Conservation (phyloP, 495 filamentous ascomycete genomes). For the Talaromyces borbonicus region DNA sequence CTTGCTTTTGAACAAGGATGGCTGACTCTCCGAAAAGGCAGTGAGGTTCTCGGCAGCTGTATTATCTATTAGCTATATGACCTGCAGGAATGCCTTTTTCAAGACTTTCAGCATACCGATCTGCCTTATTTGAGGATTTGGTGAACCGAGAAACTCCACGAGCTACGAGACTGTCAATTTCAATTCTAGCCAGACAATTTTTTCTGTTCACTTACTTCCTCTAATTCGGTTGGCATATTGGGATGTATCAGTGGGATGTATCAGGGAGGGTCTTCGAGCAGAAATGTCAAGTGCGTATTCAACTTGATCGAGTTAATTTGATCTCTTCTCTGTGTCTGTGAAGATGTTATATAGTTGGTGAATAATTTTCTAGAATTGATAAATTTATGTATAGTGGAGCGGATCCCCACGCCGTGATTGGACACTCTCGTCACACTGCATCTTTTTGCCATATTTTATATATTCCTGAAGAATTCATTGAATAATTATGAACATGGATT, state of each 20-base stretch:
- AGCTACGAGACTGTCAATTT: slow-evolving; percentile 40
- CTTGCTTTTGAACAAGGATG: slow-evolving; percentile 71
- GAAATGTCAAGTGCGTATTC: background rate
- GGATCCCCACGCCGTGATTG: background rate
- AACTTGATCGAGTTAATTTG: too few species aligned
- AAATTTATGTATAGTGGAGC: slow-evolving; percentile 4
- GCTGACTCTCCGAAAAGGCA: slow-evolving; percentile 69
- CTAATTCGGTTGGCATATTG: slow-evolving; percentile 7
- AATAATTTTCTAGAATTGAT: too few species aligned
- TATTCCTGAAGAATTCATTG: too few species aligned
- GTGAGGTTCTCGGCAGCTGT: slow-evolving; percentile 76
- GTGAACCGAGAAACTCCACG: slow-evolving; percentile 84
- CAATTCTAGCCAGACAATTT: background rate
- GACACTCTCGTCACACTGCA: background rate
- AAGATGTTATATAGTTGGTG: too few species aligned
- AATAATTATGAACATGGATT: background rate
- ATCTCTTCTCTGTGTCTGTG: too few species aligned
- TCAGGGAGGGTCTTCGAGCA: background rate
- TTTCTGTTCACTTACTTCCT: slow-evolving; percentile 4
- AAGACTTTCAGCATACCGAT: slow-evolving; percentile 38
- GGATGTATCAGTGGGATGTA: background rate
- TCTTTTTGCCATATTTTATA: too few species aligned
- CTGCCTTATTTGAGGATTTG: slow-evolving; percentile 74
- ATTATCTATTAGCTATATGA: background rate
- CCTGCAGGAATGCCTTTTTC: background rate